Evolutionary conservation across 192 early-diverging fungal genomes (phyloP), one percentile per base, ranked within the genome.

Genomic region (Backusella sp.): DNA sequence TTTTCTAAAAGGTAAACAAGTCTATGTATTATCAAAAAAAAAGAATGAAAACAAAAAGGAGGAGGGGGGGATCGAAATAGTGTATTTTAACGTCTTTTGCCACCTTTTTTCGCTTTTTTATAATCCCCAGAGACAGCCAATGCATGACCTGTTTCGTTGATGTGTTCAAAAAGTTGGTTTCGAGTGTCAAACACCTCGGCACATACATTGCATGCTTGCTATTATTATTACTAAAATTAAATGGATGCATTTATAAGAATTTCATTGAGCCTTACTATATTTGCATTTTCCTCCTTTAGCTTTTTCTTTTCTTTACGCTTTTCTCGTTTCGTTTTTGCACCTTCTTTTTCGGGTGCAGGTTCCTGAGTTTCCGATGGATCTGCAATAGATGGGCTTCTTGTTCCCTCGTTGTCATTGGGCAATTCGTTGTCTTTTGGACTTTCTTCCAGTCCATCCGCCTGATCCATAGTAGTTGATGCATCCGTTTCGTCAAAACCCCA

Each of bases 81-180:
- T 12, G 9, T 39, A 11, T 35, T 68, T n/a, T 67, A 44, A 49
- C 35, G 28, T 68, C 30, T 68, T 41, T 75, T 75, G 4, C 41
- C 66, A 23, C 46, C 74, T 34, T 68, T 75, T 34, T 75, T 49
- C 32, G 17, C 32, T n/a, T 73, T 73, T 62, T 21, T 41, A 3
- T n/a, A 5, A 12, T 67, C 34, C 2, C 65, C 5, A 72, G 65
- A 5, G 3, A 53, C 30, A 6, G 92, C 90, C 66, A 88, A 77
- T 4, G 97, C 96, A 82, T 99, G 97, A 15, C 95, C 95, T 15
- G 92, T 94, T 26, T 86, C 85, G 53, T 93, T 91, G 39, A 98
- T 94, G 77, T 99, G 97, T 1, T 88, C 83, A 84, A 98, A 99
- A 1, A 99, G 84, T 78, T 92, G 90, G 78, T 94, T 97, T 66